These are phyloP conservation scores for Cardiospermum halicacabum DNA, from an alignment of 345 rosid species.

Conservation along the genomic window DNA sequence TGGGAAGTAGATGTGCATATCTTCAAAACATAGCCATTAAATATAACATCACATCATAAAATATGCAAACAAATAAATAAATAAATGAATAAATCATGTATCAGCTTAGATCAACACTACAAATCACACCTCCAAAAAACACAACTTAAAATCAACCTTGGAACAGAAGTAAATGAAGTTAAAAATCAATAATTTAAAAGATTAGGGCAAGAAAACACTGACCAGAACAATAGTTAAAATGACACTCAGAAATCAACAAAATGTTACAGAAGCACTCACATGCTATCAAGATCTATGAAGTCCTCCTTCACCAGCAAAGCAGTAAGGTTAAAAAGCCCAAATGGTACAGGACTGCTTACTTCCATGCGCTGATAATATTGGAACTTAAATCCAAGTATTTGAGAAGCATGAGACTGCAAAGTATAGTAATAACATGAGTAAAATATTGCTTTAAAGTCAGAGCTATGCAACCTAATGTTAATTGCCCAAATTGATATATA, in stretches of 20 bases:
- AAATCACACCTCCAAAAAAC: too few species aligned
- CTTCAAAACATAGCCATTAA: conserved; percentile 33
- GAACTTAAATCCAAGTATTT: conserved; percentile 97
- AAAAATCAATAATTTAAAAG: neutral
- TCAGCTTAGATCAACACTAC: too few species aligned
- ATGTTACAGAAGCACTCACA: conserved; percentile 45
- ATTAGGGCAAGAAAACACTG: neutral
- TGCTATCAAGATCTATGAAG: conserved; percentile 89
- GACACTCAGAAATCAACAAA: neutral
- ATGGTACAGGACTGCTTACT: conserved; percentile 73
- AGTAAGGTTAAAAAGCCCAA: conserved; percentile 87
- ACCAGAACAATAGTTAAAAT: neutral
- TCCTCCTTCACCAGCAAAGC: conserved; percentile 90
- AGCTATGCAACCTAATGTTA: conserved; percentile 5
- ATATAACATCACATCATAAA: neutral
- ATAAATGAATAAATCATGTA: neutral
- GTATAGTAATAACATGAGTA: conserved; percentile 19
- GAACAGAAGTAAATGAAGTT: neutral
- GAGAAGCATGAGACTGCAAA: conserved; percentile 99
- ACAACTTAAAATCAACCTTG: too few species aligned
- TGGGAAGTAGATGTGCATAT: conserved; percentile 90
- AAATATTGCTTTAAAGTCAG: conserved; percentile 1
- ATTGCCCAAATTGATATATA: conserved; percentile 6
- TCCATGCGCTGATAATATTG: conserved; percentile 91
- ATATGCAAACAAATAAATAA: conserved; percentile 4